These are phyloP conservation scores for Scleroderma bovista DNA, from an alignment of 768 basidiomycete species.

Conservation along the genomic window DNA sequence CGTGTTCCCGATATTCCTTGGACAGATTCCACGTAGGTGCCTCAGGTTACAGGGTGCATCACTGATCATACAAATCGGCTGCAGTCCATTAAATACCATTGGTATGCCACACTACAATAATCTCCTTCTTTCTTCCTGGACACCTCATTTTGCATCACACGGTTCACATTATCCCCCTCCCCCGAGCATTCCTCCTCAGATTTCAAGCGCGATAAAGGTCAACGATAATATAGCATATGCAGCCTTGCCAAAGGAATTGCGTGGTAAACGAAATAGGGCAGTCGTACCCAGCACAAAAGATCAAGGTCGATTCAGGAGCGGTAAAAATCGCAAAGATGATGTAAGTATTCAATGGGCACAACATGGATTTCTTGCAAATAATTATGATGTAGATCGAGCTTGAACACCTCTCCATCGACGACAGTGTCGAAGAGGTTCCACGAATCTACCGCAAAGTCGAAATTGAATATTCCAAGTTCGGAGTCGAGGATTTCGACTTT, in stretches of 20 bases:
- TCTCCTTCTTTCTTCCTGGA: constrained; percentile 65
- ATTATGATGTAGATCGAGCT: constrained; percentile 39
- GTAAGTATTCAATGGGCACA: constrained; percentile 26
- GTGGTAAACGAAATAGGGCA: constrained; percentile 78
- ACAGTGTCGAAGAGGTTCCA: constrained; percentile 59
- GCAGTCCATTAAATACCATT: constrained; percentile 74
- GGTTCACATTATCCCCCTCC: constrained; percentile 57
- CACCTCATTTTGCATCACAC: constrained; percentile 49
- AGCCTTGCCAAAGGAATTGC: constrained; percentile 76
- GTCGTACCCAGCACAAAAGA: constrained; percentile 42
- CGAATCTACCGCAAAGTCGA: constrained; percentile 86
- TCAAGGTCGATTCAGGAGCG: constrained; percentile 82
- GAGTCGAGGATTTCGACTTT: constrained; percentile 98
- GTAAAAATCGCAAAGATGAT: constrained; percentile 48
- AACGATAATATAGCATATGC: constrained; percentile 93
- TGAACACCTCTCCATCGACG: constrained; percentile 48
- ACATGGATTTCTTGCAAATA: background rate
- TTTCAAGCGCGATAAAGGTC: constrained; percentile 73
- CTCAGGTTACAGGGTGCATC: background rate
- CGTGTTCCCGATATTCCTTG: constrained; percentile 71
- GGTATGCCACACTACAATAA: constrained; percentile 82
- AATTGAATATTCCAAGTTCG: constrained; percentile 98
- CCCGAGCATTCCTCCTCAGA: constrained; percentile 70
- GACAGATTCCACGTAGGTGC: constrained; percentile 70
- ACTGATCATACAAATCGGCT: background rate